Conservation (phyloP, 495 filamentous ascomycete species). For the Hypoxylon cercidicola region DNA sequence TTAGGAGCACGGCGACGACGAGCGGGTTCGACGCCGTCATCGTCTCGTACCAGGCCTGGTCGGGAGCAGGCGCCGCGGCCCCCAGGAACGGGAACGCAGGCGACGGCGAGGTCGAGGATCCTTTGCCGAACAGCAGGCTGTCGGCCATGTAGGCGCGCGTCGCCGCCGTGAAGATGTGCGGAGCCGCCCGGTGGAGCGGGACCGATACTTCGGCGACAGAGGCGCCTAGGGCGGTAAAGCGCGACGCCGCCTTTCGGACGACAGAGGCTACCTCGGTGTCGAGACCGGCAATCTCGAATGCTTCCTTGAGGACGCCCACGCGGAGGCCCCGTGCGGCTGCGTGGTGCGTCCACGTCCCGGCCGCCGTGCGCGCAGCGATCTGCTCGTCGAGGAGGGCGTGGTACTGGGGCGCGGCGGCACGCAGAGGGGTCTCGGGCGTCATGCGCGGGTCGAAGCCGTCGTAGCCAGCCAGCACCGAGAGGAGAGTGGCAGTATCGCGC, state of each 20-base stretch:
- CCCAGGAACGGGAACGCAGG: constrained; percentile 40
- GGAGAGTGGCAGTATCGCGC: constrained; percentile 53
- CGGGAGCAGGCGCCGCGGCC: constrained; percentile 31
- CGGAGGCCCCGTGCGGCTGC: constrained; percentile 49
- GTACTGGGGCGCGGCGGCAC: constrained; percentile 45
- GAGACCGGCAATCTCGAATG: constrained; percentile 50
- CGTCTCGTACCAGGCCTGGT: constrained; percentile 49
- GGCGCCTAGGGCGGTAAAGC: constrained; percentile 56
- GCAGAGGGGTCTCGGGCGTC: constrained; percentile 45
- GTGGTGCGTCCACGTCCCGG: constrained; percentile 38
- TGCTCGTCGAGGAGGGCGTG: constrained; percentile 44
- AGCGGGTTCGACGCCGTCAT: constrained; percentile 48
- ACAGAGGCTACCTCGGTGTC: constrained; percentile 46
- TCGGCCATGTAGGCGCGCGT: constrained; percentile 50
- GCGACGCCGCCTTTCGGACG: constrained; percentile 51
- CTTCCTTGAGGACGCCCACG: constrained; percentile 58
- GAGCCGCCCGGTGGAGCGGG: constrained; percentile 57
- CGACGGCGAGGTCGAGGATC: constrained; percentile 45
- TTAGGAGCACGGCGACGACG: constrained; percentile 48
- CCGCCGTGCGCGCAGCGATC: constrained; percentile 35
- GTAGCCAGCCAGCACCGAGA: constrained; percentile 59
- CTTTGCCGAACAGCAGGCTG: constrained; percentile 32
- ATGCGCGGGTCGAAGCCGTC: constrained; percentile 62
- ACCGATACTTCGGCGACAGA: constrained; percentile 58
- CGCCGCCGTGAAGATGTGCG: constrained; percentile 60